Evolutionary conservation across 306 rosid species (phyloP).

Genomic region (Begonia masoniana): DNA sequence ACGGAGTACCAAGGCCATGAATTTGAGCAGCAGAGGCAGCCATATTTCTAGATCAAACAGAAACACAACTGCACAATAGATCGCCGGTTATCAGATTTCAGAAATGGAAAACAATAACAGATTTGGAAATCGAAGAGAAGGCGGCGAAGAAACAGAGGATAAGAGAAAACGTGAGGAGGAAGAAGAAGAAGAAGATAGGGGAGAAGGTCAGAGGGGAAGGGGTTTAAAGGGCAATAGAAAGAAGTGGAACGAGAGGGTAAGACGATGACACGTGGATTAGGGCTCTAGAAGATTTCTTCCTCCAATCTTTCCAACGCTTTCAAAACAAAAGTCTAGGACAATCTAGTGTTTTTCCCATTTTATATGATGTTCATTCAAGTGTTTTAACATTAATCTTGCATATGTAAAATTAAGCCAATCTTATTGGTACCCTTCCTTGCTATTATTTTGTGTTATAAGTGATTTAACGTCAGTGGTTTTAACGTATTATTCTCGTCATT

Average conservation of each 20-base stretch:
- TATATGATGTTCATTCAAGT: too few species aligned
- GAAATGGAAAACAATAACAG: not conserved
- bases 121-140: not conserved
- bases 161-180: not conserved
- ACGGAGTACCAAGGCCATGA: slow-evolving; percentile 45
- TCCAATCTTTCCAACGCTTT: not conserved
- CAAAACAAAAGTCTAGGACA: too few species aligned
- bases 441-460: too few species aligned
- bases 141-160: not conserved
- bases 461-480: too few species aligned
- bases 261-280: slow-evolving; percentile 14
- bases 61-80: not conserved
- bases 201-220: not conserved
- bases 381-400: too few species aligned
- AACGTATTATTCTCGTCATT: too few species aligned
- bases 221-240: slow-evolving; percentile 1
- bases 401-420: too few species aligned
- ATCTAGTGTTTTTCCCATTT: too few species aligned
- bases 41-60: slow-evolving; percentile 12
- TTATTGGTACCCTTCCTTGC: too few species aligned
- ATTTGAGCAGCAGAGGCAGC: slow-evolving; percentile 59
- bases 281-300: slow-evolving; percentile 9
- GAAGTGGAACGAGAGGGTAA: slow-evolving; percentile 6
- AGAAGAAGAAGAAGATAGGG: slow-evolving; percentile 3
- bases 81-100: not conserved